Percentiles rank a stretch among this genome's conserved stretches.
phyloP scores from a whole-genome alignment of 345 rosid genomes.

The Anastatica hierochuntica region DNA sequence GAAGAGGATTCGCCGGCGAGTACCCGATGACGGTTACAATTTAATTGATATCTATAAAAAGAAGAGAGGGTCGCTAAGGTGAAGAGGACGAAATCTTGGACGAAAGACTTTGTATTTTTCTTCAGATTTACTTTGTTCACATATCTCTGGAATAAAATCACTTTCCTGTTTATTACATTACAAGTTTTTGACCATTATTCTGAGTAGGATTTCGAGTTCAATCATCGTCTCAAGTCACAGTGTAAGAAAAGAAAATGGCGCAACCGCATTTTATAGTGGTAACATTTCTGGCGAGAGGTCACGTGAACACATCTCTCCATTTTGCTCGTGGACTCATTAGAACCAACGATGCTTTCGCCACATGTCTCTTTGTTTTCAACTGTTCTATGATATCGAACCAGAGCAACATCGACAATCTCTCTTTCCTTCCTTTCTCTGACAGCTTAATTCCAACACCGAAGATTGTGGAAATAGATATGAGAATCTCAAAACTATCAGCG shows the following conservation, averaged over 20 bases:
- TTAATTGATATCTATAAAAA: too few species aligned
- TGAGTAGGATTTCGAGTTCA: too few species aligned
- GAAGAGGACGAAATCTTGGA: too few species aligned
- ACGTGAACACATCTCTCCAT: slow-evolving; percentile 61
- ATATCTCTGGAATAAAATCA: too few species aligned
- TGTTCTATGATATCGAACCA: slow-evolving; percentile 22
- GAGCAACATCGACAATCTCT: slow-evolving; percentile 30
- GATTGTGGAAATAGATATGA: neutral
- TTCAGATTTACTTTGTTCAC: too few species aligned
- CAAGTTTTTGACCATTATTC: too few species aligned
- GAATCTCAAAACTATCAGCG: slow-evolving; percentile 18
- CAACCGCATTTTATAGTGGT: slow-evolving; percentile 43
- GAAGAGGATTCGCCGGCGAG: too few species aligned
- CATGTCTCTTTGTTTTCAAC: slow-evolving; percentile 28
- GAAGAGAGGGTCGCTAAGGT: too few species aligned
- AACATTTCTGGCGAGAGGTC: slow-evolving; percentile 54
- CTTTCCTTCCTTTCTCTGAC: slow-evolving; percentile 52
- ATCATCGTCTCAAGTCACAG: too few species aligned
- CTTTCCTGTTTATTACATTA: too few species aligned
- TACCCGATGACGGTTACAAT: too few species aligned
- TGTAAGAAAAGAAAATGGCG: slow-evolving; percentile 15
- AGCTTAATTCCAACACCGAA: slow-evolving; percentile 27
- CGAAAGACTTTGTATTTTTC: too few species aligned
- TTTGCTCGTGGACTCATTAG: slow-evolving; percentile 46
- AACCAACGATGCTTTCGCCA: slow-evolving; percentile 35